These are phyloP conservation scores for Sapria himalayana DNA, from an alignment of 345 rosid species.

Conservation along the genomic window DNA sequence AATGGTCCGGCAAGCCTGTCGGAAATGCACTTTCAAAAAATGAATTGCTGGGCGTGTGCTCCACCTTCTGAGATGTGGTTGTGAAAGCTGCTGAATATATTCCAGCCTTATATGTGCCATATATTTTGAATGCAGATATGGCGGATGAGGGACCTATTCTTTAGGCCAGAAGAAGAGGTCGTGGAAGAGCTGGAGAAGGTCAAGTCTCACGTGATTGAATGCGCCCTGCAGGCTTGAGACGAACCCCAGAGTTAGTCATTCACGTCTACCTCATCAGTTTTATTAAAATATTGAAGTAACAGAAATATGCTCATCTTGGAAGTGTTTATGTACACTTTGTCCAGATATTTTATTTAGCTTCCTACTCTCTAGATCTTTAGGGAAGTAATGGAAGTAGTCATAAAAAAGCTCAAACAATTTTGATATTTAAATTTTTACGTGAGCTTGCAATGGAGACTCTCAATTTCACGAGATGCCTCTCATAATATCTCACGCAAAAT, in stretches of 20 bases:
- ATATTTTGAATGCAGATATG: conserved; percentile 33
- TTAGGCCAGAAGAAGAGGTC: conserved; percentile 83
- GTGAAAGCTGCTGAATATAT: not conserved
- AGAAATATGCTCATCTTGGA: too few species aligned
- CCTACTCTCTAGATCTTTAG: too few species aligned
- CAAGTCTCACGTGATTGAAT: conserved; percentile 47
- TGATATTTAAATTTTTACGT: too few species aligned
- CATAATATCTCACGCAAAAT: too few species aligned
- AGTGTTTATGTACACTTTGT: too few species aligned
- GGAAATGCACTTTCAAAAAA: not conserved
- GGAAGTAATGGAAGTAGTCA: too few species aligned
- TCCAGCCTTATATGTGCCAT: not conserved
- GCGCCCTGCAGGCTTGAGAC: conserved; percentile 39
- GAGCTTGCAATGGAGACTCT: too few species aligned
- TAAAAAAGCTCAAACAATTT: too few species aligned
- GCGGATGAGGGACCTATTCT: conserved; percentile 78
- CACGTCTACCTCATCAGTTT: too few species aligned
- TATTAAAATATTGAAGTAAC: too few species aligned
- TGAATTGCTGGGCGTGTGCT: not conserved
- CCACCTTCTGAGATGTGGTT: not conserved
- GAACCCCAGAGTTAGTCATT: not conserved
- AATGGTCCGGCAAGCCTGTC: not conserved
- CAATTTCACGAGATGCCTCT: too few species aligned
- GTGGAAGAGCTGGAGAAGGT: conserved; percentile 69
- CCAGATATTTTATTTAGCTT: too few species aligned